Conservation (phyloP, 2,329 filamentous ascomycete genomes). For the Aspergillus neotritici region DNA sequence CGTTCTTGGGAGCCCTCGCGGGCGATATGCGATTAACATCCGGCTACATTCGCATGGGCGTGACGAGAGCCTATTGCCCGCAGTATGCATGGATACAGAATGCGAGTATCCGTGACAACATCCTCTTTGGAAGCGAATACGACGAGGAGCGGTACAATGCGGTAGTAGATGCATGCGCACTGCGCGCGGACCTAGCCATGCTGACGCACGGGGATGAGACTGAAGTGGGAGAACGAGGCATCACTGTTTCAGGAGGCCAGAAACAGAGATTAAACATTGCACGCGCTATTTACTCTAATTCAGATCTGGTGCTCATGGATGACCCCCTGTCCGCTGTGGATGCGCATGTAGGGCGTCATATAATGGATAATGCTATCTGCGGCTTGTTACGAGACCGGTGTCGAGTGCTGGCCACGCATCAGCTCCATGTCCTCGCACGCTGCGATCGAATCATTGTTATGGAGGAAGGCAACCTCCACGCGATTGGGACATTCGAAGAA, state of each 20-base stretch:
- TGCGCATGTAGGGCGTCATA: slow-evolving; percentile 58
- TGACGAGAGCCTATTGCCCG: slow-evolving; percentile 81
- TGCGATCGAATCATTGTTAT: slow-evolving; percentile 94
- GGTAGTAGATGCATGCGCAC: slow-evolving; percentile 80
- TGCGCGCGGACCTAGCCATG: slow-evolving; percentile 83
- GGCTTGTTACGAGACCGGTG: slow-evolving; percentile 85
- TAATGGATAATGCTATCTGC: slow-evolving; percentile 92
- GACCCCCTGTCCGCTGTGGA: slow-evolving; percentile 55
- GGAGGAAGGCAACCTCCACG: slow-evolving; percentile 76
- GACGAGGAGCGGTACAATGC: slow-evolving; percentile 73
- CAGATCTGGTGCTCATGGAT: slow-evolving; percentile 59
- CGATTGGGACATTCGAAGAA: slow-evolving; percentile 83
- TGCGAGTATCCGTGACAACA: slow-evolving; percentile 77
- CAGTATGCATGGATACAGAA: slow-evolving; percentile 99
- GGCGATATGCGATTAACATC: slow-evolving; percentile 74
- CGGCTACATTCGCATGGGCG: slow-evolving; percentile 84
- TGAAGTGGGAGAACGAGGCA: slow-evolving; percentile 91
- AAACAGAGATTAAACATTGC: slow-evolving; percentile 95
- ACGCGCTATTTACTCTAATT: slow-evolving; percentile 62
- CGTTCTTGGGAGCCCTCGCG: slow-evolving; percentile 75
- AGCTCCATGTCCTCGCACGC: slow-evolving; percentile 83
- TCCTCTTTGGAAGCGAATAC: slow-evolving; percentile 77
- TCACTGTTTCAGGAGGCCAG: slow-evolving; percentile 91
- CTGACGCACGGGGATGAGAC: slow-evolving; percentile 83
- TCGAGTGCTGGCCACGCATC: slow-evolving; percentile 86